Conservation (phyloP, 179 eudicot species). For the Corrigiola litoralis region DNA sequence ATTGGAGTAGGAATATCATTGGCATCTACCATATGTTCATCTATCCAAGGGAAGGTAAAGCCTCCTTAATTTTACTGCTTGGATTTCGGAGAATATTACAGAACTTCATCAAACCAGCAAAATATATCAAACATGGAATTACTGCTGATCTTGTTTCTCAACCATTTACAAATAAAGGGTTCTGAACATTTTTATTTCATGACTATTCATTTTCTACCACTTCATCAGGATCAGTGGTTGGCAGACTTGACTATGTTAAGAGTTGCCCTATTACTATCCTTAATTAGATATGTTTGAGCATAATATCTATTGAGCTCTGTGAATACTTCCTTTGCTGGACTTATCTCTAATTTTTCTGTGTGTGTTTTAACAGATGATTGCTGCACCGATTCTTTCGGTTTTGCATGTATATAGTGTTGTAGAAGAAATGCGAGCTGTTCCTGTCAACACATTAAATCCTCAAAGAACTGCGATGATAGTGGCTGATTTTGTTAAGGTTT, state of each 20-base stretch:
- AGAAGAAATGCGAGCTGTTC: constrained; percentile 96
- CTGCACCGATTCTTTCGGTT: constrained; percentile 73
- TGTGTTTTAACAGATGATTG: constrained; percentile 69
- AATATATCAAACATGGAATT: no score
- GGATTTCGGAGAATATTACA: neutral
- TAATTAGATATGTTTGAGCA: neutral
- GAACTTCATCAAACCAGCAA: neutral
- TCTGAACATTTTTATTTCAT: neutral
- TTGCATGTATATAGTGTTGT: constrained; percentile 67
- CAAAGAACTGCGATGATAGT: constrained; percentile 92
- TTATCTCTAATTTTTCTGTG: neutral
- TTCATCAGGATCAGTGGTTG: neutral
- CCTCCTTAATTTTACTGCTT: neutral
- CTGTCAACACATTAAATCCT: constrained; percentile 87
- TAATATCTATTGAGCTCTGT: neutral
- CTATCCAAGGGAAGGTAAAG: constrained; percentile 90
- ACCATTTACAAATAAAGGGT: neutral
- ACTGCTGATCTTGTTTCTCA: neutral
- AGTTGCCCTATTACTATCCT: neutral
- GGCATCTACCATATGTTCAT: constrained; percentile 88
- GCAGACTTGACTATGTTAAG: neutral
- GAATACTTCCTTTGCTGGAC: neutral
- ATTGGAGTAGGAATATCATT: constrained; percentile 85
- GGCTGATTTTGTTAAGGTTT: constrained; percentile 77
- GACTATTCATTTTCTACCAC: neutral